phyloP scores from a whole-genome alignment of 1,284 basidiomycete genomes.

The Prillingera fragicola region DNA sequence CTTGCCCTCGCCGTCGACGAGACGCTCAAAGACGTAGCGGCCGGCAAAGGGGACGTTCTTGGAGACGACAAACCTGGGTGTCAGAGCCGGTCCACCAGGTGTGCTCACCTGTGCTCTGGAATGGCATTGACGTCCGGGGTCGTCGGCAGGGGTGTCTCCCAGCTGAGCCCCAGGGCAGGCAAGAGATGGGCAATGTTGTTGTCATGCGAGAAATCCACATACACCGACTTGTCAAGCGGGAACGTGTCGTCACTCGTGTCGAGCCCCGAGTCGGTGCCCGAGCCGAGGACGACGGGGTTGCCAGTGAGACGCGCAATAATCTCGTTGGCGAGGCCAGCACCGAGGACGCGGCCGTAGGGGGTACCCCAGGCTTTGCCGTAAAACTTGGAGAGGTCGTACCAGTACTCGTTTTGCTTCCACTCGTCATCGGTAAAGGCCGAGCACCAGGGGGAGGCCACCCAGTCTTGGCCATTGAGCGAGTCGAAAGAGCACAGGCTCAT shows the following conservation, averaged over 20 bases:
- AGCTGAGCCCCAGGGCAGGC: slow-evolving; percentile 8
- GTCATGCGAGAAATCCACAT: slow-evolving; percentile 20
- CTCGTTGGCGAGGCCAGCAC: slow-evolving; percentile 9
- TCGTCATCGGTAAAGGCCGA: slow-evolving; percentile 4
- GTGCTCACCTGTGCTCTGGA: too few species aligned
- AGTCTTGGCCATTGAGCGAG: slow-evolving; percentile 1
- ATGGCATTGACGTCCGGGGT: neutral
- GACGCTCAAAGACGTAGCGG: slow-evolving; percentile 22
- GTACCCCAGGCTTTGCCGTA: slow-evolving; percentile 1
- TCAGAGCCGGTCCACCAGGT: too few species aligned
- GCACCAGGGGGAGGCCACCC: slow-evolving; percentile 8
- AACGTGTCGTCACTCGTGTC: slow-evolving; percentile 8
- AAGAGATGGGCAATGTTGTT: slow-evolving; percentile 10
- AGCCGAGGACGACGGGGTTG: slow-evolving; percentile 5
- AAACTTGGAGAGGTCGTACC: slow-evolving; percentile 3
- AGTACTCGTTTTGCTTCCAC: slow-evolving; percentile 11
- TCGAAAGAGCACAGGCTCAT: slow-evolving; percentile 15
- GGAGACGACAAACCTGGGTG: slow-evolving; percentile 7
- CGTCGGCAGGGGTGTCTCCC: slow-evolving; percentile 1
- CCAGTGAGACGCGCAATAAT: slow-evolving; percentile 18
- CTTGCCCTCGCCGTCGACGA: neutral
- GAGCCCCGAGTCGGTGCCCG: slow-evolving; percentile 14
- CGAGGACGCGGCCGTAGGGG: neutral
- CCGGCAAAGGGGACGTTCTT: slow-evolving; percentile 24
- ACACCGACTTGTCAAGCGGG: slow-evolving; percentile 13